phyloP scores from a whole-genome alignment of 371 early-diverging fungal genomes.

The Lichtheimia ramosa region DNA sequence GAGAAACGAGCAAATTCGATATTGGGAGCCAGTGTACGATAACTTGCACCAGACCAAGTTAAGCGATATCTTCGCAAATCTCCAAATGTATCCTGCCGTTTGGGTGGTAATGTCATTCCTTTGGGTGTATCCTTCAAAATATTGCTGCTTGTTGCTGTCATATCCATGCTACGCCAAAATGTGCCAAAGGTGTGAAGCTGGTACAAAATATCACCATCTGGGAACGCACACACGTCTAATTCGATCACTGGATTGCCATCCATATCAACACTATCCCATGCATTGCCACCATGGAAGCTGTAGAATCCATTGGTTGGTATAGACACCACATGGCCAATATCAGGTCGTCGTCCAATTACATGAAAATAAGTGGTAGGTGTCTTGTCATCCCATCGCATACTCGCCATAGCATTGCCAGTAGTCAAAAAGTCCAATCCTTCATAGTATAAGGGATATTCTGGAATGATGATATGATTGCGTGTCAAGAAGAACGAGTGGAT shows the following conservation, averaged over 20 bases:
- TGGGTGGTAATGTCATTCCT: conserved; percentile 21
- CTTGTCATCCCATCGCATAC: conserved; percentile 37
- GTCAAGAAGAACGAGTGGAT: conserved; percentile 48
- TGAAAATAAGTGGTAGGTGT: conserved; percentile 45
- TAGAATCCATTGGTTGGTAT: conserved; percentile 47
- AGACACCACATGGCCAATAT: conserved; percentile 45
- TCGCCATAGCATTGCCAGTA: conserved; percentile 38
- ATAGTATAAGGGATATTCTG: conserved; percentile 50
- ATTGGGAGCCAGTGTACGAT: conserved; percentile 29
- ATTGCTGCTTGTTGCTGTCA: conserved; percentile 14
- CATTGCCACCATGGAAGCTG: conserved; percentile 58
- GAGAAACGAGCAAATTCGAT: conserved; percentile 47
- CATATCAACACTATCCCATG: conserved; percentile 42
- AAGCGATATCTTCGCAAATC: conserved; percentile 28
- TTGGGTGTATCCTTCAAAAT: neutral
- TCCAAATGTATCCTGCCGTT: conserved; percentile 27
- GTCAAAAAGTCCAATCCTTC: conserved; percentile 40
- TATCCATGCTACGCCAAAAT: conserved; percentile 7
- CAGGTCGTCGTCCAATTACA: conserved; percentile 40
- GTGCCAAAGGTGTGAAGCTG: conserved; percentile 35
- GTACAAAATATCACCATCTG: conserved; percentile 33
- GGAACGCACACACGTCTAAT: conserved; percentile 33
- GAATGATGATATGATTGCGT: conserved; percentile 55
- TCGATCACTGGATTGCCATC: conserved; percentile 23
- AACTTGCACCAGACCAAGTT: conserved; percentile 3